Evolutionary conservation across 2,329 filamentous ascomycete genomes (phyloP).

Genomic region (Ophiostoma sp.): DNA sequence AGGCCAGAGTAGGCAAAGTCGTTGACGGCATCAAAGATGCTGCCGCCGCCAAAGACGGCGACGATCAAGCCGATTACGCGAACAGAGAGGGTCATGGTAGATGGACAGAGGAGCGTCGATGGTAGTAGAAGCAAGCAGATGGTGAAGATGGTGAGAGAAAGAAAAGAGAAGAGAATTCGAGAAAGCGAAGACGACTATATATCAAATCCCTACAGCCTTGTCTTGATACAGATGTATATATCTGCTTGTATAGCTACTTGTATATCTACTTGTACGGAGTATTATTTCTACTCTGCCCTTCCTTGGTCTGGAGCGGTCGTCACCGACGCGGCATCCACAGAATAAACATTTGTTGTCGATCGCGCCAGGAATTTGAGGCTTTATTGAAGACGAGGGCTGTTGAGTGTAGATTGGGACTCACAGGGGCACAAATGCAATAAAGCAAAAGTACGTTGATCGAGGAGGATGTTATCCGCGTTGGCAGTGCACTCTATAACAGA

Average conservation of each 20-base stretch:
- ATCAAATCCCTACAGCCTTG: not conserved
- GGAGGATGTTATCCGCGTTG: too few relatives aligned
- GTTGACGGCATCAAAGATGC: not conserved
- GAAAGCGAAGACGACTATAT: not conserved
- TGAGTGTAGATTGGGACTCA: too few relatives aligned
- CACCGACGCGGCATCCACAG: not conserved
- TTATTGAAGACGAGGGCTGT: not conserved
- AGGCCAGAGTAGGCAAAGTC: not conserved
- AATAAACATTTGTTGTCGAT: slow-evolving; percentile 3
- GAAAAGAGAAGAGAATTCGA: not conserved
- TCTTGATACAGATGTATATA: not conserved
- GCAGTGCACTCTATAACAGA: too few relatives aligned
- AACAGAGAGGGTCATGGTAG: not conserved
- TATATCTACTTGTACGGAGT: too few relatives aligned
- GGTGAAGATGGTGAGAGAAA: not conserved
- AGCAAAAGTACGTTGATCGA: not conserved
- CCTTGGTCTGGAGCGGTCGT: not conserved
- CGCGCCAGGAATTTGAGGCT: not conserved
- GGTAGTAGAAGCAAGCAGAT: not conserved
- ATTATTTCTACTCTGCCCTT: not conserved
- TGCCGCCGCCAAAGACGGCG: slow-evolving; percentile 8
- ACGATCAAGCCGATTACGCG: not conserved
- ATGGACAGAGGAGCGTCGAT: not conserved
- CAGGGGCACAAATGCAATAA: not conserved
- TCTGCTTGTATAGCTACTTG: too few relatives aligned